Conservation (phyloP, 169 alveolate genomes). For the Plasmodium knowlesi region DNA sequence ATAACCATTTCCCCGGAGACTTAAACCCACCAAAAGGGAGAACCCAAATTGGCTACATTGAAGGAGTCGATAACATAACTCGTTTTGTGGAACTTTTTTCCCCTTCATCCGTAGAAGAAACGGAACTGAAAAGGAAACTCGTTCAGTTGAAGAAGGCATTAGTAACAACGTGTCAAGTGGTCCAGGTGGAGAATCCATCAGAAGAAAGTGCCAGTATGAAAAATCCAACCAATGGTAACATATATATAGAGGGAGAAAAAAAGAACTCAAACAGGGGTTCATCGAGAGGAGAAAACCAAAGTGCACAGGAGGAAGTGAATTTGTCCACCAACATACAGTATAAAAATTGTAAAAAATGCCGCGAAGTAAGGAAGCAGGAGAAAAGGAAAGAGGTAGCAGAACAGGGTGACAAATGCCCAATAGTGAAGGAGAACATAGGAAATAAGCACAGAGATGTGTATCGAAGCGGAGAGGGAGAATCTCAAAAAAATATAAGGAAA, state of each 20-base stretch:
- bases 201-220: background rate
- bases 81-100: background rate
- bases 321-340: background rate
- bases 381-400: background rate
- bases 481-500: background rate
- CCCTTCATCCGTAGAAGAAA: background rate
- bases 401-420: background rate
- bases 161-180: background rate
- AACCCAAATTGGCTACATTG: conserved; percentile 15
- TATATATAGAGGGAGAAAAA: background rate
- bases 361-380: background rate
- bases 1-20: background rate
- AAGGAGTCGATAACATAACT: conserved; percentile 17
- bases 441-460: background rate
- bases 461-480: background rate
- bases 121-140: conserved; percentile 6
- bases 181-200: background rate
- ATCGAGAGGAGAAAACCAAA: background rate
- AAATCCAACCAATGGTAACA: background rate
- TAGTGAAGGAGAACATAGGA: background rate
- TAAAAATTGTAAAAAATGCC: background rate
- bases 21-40: background rate
- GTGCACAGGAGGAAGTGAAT: background rate
- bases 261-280: background rate
- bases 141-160: background rate